A percentile compares a stretch with the other conserved stretches of the same genome.
phyloP scores from a whole-genome alignment of 768 basidiomycete species.

The Gelatoporia subvermispora region DNA sequence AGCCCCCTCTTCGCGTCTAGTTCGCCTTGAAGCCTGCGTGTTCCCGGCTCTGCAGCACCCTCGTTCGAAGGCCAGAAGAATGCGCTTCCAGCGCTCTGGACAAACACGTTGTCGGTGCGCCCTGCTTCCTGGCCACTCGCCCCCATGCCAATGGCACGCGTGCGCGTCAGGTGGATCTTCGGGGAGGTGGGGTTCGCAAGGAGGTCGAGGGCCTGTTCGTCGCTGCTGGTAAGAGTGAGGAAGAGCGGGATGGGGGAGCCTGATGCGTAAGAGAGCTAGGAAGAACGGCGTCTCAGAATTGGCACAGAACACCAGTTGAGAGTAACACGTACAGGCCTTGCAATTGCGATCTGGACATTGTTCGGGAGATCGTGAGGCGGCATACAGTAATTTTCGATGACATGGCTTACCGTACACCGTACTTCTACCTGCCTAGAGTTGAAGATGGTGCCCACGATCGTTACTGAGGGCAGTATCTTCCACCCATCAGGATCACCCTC shows the following conservation, averaged over 20 bases:
- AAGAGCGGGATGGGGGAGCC: constrained; percentile 47
- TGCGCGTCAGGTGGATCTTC: constrained; percentile 39
- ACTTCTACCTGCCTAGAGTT: constrained; percentile 25
- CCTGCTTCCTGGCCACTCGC: constrained; percentile 33
- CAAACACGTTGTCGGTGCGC: constrained; percentile 45
- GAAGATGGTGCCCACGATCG: constrained; percentile 32
- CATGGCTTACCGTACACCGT: constrained; percentile 28
- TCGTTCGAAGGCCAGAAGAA: constrained; percentile 45
- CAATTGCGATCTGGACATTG: constrained; percentile 39
- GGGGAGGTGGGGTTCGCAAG: constrained; percentile 38
- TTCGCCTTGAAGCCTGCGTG: constrained; percentile 44
- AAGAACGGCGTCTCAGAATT: neutral
- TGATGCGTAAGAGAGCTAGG: constrained; percentile 45
- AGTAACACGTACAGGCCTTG: constrained; percentile 36
- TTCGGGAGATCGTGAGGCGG: neutral
- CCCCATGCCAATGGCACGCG: constrained; percentile 44
- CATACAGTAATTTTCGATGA: neutral
- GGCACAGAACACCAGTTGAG: neutral
- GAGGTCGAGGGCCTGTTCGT: constrained; percentile 46
- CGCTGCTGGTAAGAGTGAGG: constrained; percentile 39
- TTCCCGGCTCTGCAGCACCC: constrained; percentile 24
- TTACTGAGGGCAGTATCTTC: constrained; percentile 29
- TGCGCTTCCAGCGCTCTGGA: constrained; percentile 35
- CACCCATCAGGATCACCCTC: constrained; percentile 38
- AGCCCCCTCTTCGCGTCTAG: constrained; percentile 40